These are phyloP conservation scores for Hsuehochloa calcarea DNA, from an alignment of 176 grass and related monocot genomes.

Conservation along the genomic window DNA sequence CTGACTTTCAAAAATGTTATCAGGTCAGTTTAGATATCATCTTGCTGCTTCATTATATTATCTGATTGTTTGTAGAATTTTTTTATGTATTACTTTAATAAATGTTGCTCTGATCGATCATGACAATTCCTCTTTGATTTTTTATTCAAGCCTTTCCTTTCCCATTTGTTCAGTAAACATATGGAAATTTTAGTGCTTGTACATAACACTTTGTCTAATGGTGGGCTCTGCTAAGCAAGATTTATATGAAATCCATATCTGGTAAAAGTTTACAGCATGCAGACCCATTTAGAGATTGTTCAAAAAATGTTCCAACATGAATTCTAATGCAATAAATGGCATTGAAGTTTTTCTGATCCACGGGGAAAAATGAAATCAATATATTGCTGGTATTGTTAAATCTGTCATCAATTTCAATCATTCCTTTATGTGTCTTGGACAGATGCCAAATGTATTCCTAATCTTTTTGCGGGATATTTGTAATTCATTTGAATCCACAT, in stretches of 20 bases:
- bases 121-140: too few relatives aligned
- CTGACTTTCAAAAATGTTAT: constrained; percentile 23
- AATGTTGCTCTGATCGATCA: too few relatives aligned
- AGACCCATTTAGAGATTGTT: background rate
- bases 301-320: background rate
- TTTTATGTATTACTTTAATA: too few relatives aligned
- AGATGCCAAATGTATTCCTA: background rate
- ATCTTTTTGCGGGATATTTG: background rate
- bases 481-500: background rate
- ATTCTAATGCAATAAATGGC: background rate
- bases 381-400: background rate
- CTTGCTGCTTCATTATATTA: background rate
- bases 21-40: constrained; percentile 40
- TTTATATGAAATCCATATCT: background rate
- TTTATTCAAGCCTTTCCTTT: too few relatives aligned
- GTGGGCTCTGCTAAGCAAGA: background rate
- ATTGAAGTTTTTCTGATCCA: background rate
- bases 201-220: too few relatives aligned
- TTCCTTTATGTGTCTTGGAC: background rate
- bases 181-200: too few relatives aligned
- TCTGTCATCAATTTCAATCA: background rate
- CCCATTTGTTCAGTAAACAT: too few relatives aligned
- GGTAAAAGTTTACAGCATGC: background rate
- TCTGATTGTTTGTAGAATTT: background rate
- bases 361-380: background rate